phyloP scores from a whole-genome alignment of 2,329 filamentous ascomycete species.

The Trichoderma koningii region DNA sequence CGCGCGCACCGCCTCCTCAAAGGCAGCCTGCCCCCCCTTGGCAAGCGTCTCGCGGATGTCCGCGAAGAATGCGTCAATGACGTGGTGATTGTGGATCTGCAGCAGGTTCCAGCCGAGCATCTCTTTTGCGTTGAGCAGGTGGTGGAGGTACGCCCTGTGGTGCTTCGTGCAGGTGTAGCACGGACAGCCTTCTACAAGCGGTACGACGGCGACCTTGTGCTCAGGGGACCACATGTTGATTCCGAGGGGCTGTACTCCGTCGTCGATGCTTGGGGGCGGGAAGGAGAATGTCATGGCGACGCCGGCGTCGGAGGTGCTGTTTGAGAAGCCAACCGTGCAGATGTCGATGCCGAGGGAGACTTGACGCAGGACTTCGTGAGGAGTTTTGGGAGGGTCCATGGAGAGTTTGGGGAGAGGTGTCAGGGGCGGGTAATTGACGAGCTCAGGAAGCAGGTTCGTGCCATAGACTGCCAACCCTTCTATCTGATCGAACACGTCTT shows the following conservation, averaged over 20 bases:
- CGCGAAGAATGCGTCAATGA: slow-evolving; percentile 72
- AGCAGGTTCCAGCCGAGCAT: slow-evolving; percentile 96
- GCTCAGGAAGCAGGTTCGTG: slow-evolving; percentile 64
- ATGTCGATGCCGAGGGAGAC: slow-evolving; percentile 78
- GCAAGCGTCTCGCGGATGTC: slow-evolving; percentile 66
- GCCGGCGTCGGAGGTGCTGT: slow-evolving; percentile 75
- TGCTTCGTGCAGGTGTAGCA: slow-evolving; percentile 86
- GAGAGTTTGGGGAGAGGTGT: slow-evolving; percentile 70
- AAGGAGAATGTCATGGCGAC: slow-evolving; percentile 82
- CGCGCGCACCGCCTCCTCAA: slow-evolving; percentile 52
- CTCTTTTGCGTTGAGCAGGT: slow-evolving; percentile 85
- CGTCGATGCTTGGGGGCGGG: slow-evolving; percentile 45
- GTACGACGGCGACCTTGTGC: slow-evolving; percentile 63
- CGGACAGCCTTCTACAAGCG: slow-evolving; percentile 64
- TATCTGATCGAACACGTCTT: slow-evolving; percentile 61
- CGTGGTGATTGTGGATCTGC: slow-evolving; percentile 85
- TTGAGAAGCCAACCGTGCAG: slow-evolving; percentile 75
- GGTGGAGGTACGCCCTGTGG: slow-evolving; percentile 83
- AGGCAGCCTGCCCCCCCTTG: slow-evolving; percentile 53
- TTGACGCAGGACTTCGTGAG: slow-evolving; percentile 76
- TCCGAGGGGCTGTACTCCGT: slow-evolving; percentile 58
- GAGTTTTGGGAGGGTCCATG: slow-evolving; percentile 67
- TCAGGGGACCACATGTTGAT: slow-evolving; percentile 72
- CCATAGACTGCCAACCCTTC: slow-evolving; percentile 80
- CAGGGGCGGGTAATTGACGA: slow-evolving; percentile 59